A percentile compares a stretch with the other conserved stretches of the same genome.
Conservation (phyloP, 352 stramenopile species). For the Thraustochytrium striatum region DNA sequence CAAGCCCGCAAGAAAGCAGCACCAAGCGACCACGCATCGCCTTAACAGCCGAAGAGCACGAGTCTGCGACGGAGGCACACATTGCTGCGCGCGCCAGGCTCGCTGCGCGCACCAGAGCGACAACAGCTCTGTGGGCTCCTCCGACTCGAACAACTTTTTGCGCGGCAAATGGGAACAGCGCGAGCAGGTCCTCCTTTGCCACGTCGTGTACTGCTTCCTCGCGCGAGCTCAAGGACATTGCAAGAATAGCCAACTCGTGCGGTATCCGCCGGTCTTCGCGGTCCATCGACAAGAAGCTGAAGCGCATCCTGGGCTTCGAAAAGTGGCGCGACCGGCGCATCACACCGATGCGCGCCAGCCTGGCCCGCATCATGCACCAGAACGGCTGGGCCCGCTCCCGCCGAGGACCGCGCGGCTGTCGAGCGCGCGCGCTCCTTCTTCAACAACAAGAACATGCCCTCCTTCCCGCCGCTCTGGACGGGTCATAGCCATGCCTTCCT, state of each 20-base stretch:
- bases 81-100: too few species aligned
- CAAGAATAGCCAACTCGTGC: conserved; percentile 31
- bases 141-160: not conserved
- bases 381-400: too few species aligned
- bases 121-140: not conserved
- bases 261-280: conserved; percentile 21
- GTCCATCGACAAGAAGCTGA: conserved; percentile 47
- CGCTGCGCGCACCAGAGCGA: too few species aligned
- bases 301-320: conserved; percentile 42
- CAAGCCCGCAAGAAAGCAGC: not conserved
- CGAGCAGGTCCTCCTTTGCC: conserved; percentile 7
- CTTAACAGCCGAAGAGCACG: not conserved
- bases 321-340: conserved; percentile 11
- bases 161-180: conserved; percentile 19
- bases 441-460: too few species aligned
- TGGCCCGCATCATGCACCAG: not conserved
- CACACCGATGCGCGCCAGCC: not conserved
- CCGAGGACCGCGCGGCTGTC: too few species aligned
- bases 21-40: not conserved
- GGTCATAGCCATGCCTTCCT: too few species aligned
- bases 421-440: too few species aligned
- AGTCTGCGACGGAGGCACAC: not conserved
- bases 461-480: too few species aligned
- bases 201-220: conserved; percentile 43
- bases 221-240: conserved; percentile 44